phyloP scores from a whole-genome alignment of 2,329 filamentous ascomycete genomes.

The Exophiala mesophila region DNA sequence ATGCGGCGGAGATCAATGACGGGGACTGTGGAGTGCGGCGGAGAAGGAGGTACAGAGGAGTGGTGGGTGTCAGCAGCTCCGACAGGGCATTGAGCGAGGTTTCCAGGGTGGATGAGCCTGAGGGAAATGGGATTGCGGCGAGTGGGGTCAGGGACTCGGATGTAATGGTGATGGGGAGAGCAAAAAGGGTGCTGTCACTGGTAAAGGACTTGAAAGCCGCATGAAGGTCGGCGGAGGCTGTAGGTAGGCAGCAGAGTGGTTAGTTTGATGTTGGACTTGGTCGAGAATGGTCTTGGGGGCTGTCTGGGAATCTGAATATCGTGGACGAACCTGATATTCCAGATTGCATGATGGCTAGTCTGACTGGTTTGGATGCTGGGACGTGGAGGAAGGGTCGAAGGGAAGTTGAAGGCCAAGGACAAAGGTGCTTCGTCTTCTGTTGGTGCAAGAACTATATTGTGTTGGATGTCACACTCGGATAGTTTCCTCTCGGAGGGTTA shows the following conservation, averaged over 20 bases:
- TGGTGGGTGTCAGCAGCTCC: slow-evolving; percentile 49
- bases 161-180: slow-evolving; percentile 43
- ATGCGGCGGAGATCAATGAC: slow-evolving; percentile 52
- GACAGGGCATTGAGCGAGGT: slow-evolving; percentile 47
- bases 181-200: slow-evolving; percentile 38
- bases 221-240: slow-evolving; percentile 44
- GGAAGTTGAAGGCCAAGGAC: no score
- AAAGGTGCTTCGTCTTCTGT: no score
- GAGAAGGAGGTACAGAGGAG: slow-evolving; percentile 58
- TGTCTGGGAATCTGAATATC: slow-evolving; percentile 9
- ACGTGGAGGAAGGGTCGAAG: background rate
- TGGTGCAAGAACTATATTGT: no score
- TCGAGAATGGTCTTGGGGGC: background rate
- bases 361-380: background rate
- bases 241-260: slow-evolving; percentile 1
- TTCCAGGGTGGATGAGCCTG: slow-evolving; percentile 40
- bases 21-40: slow-evolving; percentile 33
- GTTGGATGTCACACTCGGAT: no score
- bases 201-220: slow-evolving; percentile 43
- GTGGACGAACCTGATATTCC: slow-evolving; percentile 48
- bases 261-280: slow-evolving; percentile 1
- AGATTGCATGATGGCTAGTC: slow-evolving; percentile 41
- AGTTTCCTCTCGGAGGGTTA: background rate
- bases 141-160: slow-evolving; percentile 41
- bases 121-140: slow-evolving; percentile 36